phyloP scores from a whole-genome alignment of 2,329 filamentous ascomycete species.

The Arthroderma sp. region DNA sequence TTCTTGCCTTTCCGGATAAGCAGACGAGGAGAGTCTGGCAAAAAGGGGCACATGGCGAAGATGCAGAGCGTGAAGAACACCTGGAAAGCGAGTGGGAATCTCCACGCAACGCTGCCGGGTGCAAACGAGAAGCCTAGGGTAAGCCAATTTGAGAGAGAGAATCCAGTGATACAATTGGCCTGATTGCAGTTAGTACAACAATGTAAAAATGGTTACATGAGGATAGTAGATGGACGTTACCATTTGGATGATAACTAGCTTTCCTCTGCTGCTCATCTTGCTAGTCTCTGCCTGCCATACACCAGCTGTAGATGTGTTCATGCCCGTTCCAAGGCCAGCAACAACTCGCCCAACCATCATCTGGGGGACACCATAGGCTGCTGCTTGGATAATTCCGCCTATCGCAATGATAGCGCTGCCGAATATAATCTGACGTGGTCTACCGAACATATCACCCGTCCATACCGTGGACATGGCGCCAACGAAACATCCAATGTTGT shows the following conservation, averaged over 20 bases:
- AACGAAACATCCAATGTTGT: conserved; percentile 28
- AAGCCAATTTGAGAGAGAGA: conserved; percentile 30
- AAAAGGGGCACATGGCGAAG: conserved; percentile 18
- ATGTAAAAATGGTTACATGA: background rate
- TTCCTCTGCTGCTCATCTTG: conserved; percentile 29
- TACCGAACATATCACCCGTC: background rate
- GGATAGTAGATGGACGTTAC: conserved; percentile 5
- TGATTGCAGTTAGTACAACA: background rate
- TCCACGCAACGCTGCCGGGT: conserved; percentile 20
- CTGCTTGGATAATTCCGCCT: conserved; percentile 8
- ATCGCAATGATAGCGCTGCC: background rate
- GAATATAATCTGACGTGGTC: background rate
- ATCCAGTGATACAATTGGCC: conserved; percentile 21
- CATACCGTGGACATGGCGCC: conserved; percentile 1
- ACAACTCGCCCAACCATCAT: conserved; percentile 35
- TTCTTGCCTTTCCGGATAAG: conserved; percentile 9
- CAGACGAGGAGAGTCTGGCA: conserved; percentile 21
- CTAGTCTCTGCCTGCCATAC: conserved; percentile 33
- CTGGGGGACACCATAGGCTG: conserved; percentile 19
- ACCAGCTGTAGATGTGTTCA: conserved; percentile 38
- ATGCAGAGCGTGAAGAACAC: conserved; percentile 17
- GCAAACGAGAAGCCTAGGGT: conserved; percentile 27
- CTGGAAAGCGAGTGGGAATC: conserved; percentile 21
- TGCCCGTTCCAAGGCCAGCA: conserved; percentile 33
- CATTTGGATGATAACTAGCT: conserved; percentile 19